A percentile compares a stretch with the other conserved stretches of the same genome.
Evolutionary conservation across 2,329 filamentous ascomycete species (phyloP).

Genomic region (Tolypocladium ovalisporum): DNA sequence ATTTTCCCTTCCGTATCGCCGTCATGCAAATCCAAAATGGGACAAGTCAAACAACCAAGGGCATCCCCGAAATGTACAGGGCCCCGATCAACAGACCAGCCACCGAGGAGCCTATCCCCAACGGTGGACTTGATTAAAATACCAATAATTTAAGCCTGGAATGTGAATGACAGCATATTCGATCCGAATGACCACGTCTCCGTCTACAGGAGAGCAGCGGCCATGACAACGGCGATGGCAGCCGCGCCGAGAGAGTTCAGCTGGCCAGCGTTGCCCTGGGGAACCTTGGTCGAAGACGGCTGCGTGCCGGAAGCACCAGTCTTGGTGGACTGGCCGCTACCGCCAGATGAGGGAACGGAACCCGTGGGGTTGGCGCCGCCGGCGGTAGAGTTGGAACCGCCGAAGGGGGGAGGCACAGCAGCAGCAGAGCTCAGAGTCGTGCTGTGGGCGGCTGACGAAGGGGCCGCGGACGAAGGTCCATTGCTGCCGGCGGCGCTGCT

Average conservation of each 20-base stretch:
- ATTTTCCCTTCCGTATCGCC: not conserved
- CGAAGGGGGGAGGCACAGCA: constrained; percentile 4
- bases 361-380: not conserved
- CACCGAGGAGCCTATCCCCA: not conserved
- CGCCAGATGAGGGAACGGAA: not conserved
- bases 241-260: constrained; percentile 21
- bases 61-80: not conserved
- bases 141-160: not conserved
- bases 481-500: not conserved
- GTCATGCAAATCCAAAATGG: not conserved
- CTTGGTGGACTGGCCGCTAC: not conserved
- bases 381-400: not conserved
- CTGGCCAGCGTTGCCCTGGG: constrained; percentile 8
- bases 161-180: not conserved
- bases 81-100: not conserved
- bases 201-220: constrained; percentile 17
- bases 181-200: not conserved
- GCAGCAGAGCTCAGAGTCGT: constrained; percentile 1
- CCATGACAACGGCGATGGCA: constrained; percentile 17
- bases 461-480: constrained; percentile 3
- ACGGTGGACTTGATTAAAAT: not conserved
- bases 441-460: constrained; percentile 4
- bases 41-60: not conserved
- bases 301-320: not conserved
- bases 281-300: not conserved